A percentile compares a stretch with the other conserved stretches of the same genome.
These are phyloP conservation scores for Piper betle DNA, from an alignment of 164 flowering plant species.

Conservation along the genomic window DNA sequence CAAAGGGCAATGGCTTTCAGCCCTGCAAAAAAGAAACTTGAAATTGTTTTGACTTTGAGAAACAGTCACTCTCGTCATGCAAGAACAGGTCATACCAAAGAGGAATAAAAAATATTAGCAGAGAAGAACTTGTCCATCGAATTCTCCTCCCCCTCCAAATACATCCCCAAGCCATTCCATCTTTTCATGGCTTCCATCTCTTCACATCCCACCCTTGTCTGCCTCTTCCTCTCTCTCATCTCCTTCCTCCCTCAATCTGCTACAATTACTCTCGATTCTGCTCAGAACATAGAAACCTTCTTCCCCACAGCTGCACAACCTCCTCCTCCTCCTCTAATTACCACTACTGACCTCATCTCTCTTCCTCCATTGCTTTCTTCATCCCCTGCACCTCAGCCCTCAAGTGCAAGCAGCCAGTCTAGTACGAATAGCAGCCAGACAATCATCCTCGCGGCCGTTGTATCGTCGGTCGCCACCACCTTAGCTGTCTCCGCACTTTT, in stretches of 20 bases:
- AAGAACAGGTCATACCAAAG: too few species aligned
- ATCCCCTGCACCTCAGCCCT: too few species aligned
- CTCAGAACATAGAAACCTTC: conserved; percentile 42
- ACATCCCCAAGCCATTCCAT: neutral
- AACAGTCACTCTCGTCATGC: too few species aligned
- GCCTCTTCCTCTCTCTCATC: neutral
- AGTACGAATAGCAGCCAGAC: conserved; percentile 1
- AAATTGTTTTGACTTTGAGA: too few species aligned
- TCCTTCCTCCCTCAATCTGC: conserved; percentile 13
- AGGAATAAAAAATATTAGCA: too few species aligned
- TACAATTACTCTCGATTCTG: conserved; percentile 4
- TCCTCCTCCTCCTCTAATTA: too few species aligned
- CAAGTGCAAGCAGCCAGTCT: too few species aligned
- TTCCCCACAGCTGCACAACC: conserved; percentile 6
- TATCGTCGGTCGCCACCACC: conserved; percentile 51
- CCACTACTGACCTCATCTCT: conserved; percentile 1
- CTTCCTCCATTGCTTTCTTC: neutral
- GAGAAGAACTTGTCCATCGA: neutral
- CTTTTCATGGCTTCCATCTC: conserved; percentile 5
- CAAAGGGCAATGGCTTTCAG: too few species aligned
- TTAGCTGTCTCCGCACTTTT: conserved; percentile 35
- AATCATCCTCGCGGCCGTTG: conserved; percentile 37
- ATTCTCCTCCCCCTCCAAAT: neutral
- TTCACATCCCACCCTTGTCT: neutral
- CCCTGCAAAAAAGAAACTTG: too few species aligned